These are phyloP conservation scores for Pyrrhoderma lamaoense DNA, from an alignment of 1,284 basidiomycete species.

Conservation along the genomic window DNA sequence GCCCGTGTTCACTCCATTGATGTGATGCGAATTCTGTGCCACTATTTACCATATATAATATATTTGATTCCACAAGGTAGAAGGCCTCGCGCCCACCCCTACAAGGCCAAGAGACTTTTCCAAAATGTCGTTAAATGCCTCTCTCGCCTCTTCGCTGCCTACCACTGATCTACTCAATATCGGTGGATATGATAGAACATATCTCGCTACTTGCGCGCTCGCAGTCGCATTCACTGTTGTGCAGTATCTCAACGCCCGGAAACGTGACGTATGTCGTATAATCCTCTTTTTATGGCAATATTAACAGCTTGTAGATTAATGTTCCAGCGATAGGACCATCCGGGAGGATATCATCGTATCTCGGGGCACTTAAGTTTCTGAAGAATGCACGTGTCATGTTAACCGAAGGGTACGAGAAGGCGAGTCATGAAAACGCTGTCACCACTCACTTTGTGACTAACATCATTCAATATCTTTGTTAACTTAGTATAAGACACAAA, in stretches of 20 bases:
- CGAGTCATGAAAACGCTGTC: no score
- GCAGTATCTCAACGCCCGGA: constrained; percentile 11
- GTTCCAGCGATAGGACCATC: constrained; percentile 11
- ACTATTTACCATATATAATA: no score
- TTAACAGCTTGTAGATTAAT: constrained; percentile 3
- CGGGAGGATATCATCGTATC: constrained; percentile 8
- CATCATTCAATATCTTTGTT: no score
- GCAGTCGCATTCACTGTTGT: constrained; percentile 3
- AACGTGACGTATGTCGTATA: constrained; percentile 6
- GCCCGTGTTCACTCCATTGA: no score
- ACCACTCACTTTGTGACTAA: background rate
- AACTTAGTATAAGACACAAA: constrained; percentile 12
- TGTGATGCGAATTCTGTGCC: no score
- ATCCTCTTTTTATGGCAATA: background rate
- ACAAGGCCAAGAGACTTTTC: no score
- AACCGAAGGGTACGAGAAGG: constrained; percentile 12
- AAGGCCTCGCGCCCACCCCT: no score
- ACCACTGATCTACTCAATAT: background rate
- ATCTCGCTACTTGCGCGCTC: background rate
- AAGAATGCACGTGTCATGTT: constrained; percentile 2
- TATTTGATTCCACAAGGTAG: no score
- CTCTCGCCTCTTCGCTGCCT: background rate
- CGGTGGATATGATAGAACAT: background rate
- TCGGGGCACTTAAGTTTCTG: constrained; percentile 7
- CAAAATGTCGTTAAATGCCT: no score